Conservation (phyloP, 2,329 filamentous ascomycete species). For the Aureobasidium uvarum region DNA sequence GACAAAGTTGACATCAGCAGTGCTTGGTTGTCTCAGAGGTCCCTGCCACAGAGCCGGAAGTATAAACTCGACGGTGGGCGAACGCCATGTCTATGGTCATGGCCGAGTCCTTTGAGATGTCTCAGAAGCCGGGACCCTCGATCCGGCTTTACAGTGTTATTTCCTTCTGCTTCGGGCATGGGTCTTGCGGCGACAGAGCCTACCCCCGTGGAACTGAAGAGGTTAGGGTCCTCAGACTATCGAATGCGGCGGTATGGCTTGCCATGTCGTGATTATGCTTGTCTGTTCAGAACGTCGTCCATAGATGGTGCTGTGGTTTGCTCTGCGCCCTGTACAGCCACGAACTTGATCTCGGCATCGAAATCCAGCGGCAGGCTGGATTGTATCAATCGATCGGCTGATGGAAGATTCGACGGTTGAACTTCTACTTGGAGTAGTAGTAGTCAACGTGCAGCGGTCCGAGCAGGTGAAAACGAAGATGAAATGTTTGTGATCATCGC, state of each 20-base stretch:
- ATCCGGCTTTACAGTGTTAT: not conserved
- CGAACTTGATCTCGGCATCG: not conserved
- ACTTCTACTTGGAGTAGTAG: not conserved
- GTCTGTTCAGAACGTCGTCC: not conserved
- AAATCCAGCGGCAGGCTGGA: not conserved
- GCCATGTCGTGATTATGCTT: conserved; percentile 13
- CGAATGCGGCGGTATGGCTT: conserved; percentile 17
- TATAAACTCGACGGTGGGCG: not conserved
- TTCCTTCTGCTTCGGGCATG: conserved; percentile 1
- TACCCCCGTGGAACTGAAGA: not conserved
- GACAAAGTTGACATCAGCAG: conserved; percentile 16
- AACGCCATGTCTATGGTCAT: not conserved
- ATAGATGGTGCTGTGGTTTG: not conserved
- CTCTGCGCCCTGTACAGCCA: not conserved
- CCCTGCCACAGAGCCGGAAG: conserved; percentile 1
- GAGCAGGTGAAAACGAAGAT: conserved; percentile 12
- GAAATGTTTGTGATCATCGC: not conserved
- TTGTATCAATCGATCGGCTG: not conserved
- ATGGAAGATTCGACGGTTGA: conserved; percentile 1
- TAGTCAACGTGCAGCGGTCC: not conserved
- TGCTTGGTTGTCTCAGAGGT: not conserved
- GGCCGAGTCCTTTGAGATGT: conserved; percentile 12
- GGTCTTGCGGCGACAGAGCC: not conserved
- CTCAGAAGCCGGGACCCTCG: conserved; percentile 11
- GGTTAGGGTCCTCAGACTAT: conserved; percentile 9